A percentile compares a stretch with the other conserved stretches of the same genome.
Evolutionary conservation across 2,329 filamentous ascomycete genomes (phyloP).

Genomic region (Stemphylium beticola): DNA sequence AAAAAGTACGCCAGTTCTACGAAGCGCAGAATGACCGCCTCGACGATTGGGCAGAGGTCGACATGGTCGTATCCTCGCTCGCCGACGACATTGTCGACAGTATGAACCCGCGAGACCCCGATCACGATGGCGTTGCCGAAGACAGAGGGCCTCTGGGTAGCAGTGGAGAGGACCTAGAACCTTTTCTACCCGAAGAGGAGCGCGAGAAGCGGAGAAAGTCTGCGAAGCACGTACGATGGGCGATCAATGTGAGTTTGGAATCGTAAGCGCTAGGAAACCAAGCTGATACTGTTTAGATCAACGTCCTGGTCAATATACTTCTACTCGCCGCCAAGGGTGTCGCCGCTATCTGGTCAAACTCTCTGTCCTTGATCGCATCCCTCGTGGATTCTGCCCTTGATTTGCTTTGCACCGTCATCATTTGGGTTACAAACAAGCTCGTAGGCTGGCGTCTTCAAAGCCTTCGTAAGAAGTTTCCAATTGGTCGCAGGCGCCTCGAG

Average conservation of each 20-base stretch:
- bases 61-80: conserved; percentile 62
- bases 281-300: conserved; percentile 51
- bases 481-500: conserved; percentile 59
- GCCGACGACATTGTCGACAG: conserved; percentile 66
- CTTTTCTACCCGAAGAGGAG: conserved; percentile 63
- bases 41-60: conserved; percentile 66
- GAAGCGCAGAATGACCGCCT: conserved; percentile 60
- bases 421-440: conserved; percentile 65
- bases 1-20: conserved; percentile 61
- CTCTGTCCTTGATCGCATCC: conserved; percentile 66
- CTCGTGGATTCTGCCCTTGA: conserved; percentile 68
- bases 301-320: conserved; percentile 65
- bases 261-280: background rate
- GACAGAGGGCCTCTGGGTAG: conserved; percentile 58
- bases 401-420: conserved; percentile 65
- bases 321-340: conserved; percentile 63
- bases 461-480: conserved; percentile 63
- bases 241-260: conserved; percentile 56
- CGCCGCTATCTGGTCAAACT: conserved; percentile 62
- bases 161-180: conserved; percentile 59
- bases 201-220: conserved; percentile 56
- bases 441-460: conserved; percentile 63
- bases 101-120: conserved; percentile 62
- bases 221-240: conserved; percentile 60
- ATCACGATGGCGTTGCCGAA: conserved; percentile 63